Evolutionary conservation across 1,139 yeast genomes (phyloP), one percentile per base, ranked within the genome.

Genomic region (Taphrina confusa): DNA sequence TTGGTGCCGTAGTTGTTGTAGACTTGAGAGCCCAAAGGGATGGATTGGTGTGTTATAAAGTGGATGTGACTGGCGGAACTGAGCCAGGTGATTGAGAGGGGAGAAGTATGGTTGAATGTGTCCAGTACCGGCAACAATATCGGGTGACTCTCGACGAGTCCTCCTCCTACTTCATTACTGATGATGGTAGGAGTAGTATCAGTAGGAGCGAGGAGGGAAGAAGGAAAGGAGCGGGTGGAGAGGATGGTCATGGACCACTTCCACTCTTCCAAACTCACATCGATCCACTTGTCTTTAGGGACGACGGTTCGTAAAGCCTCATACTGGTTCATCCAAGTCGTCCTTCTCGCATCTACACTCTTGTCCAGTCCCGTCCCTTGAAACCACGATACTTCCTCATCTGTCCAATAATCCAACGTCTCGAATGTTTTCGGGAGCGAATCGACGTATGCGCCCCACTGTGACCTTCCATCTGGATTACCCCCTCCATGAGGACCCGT

Each of bases 1-100:
- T 89, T 90, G 62, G 83, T 81, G 0, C 97, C 97, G 71, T 91
- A 90, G 71, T 87, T 89, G 70, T 90, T 89, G 70, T 72, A 84
- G 1, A 89, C 67, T 68, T 88, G 85, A 3, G 69, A 68, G 0
- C 82, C 83, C 6, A 66, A 66, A 11, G 4, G 12, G 4, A 68
- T 61, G 55, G 74, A 72, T 2, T 65, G 49, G 8, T 61, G 63
- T 1, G 64, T 68, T 14, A 70, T 69, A 39, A 45, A 36, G 25
- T 46, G n/a, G 25, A 44, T n/a, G 46, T 22, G 49, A 18, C 22
- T 16, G n/a, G 23, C 27, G 28, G 33, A 16, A 11, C 30, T 20
- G 36, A 23, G 72, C 97, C 97, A 90, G 31, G 77, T 75, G 0
- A 89, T 90, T n/a, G 79, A 74, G 0, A 84, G 76, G 25, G 72